phyloP scores from a whole-genome alignment of 305 asterid species.

The Plantago lanceolata region DNA sequence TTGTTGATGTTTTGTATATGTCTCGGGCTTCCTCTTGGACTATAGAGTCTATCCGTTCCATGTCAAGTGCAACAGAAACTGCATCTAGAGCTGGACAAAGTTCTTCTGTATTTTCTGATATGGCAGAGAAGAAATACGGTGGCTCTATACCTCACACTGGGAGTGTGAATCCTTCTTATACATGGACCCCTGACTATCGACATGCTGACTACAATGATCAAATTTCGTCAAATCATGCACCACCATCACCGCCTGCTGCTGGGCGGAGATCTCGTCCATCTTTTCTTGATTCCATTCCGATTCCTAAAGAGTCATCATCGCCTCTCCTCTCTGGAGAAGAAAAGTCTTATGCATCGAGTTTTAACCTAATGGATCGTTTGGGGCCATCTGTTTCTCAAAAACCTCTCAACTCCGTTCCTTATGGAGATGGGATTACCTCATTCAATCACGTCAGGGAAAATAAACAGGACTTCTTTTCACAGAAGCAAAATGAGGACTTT shows the following conservation, averaged over 20 bases:
- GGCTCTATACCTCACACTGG: conserved; percentile 33
- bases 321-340: conserved; percentile 37
- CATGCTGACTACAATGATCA: conserved; percentile 38
- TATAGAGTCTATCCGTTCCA: conserved; percentile 38
- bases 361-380: conserved; percentile 56
- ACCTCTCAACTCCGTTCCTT: conserved; percentile 30
- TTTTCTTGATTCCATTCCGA: conserved; percentile 82
- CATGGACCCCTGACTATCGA: conserved; percentile 43
- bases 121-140: conserved; percentile 40
- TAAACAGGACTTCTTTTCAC: conserved; percentile 44
- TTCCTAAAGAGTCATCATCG: conserved; percentile 53
- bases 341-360: conserved; percentile 43
- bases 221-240: conserved; percentile 38
- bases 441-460: conserved; percentile 43
- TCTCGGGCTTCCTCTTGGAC: conserved; percentile 27
- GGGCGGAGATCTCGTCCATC: conserved; percentile 90
- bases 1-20: conserved; percentile 20
- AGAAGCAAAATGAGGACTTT: conserved; percentile 87
- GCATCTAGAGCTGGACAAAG: conserved; percentile 37
- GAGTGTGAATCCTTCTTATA: conserved; percentile 36
- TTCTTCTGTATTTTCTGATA: conserved; percentile 37
- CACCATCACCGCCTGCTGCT: conserved; percentile 47
- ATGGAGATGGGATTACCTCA: conserved; percentile 45
- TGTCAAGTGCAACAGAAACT: conserved; percentile 32
- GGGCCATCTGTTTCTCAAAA: conserved; percentile 47